A percentile compares a stretch with the other conserved stretches of the same genome.
Conservation (phyloP, 352 stramenopile genomes). For the Phytophthora cactorum region DNA sequence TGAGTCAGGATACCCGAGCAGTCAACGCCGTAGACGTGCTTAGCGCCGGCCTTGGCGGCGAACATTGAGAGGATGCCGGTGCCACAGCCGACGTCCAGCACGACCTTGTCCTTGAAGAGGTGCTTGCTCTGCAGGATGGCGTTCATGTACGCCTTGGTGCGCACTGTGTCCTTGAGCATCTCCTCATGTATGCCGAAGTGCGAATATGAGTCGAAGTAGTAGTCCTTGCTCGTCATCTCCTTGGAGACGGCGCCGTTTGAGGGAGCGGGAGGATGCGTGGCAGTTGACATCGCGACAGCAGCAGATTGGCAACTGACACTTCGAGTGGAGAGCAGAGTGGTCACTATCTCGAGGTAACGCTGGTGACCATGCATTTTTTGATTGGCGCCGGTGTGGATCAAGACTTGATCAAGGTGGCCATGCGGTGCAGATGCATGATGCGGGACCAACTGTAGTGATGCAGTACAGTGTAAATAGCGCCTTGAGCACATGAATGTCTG, state of each 20-base stretch:
- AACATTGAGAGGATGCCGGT: slow-evolving; percentile 98
- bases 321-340: slow-evolving; percentile 20
- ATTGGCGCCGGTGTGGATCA: slow-evolving; percentile 21
- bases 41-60: slow-evolving; percentile 92
- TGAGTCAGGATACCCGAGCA: slow-evolving; percentile 96
- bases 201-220: slow-evolving; percentile 99
- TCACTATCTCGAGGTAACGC: slow-evolving; percentile 15
- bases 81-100: slow-evolving; percentile 97
- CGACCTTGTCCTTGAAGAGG: slow-evolving; percentile 97
- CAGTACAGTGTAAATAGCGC: too few relatives aligned
- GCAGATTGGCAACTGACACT: slow-evolving; percentile 23
- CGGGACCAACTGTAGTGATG: too few relatives aligned
- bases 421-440: background rate
- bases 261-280: slow-evolving; percentile 33
- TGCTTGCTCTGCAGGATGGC: slow-evolving; percentile 97
- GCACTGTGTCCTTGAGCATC: slow-evolving; percentile 98
- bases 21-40: slow-evolving; percentile 95
- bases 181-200: slow-evolving; percentile 99
- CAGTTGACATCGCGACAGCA: slow-evolving; percentile 38
- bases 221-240: slow-evolving; percentile 94
- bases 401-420: background rate
- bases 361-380: slow-evolving; percentile 21
- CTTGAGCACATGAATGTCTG: too few relatives aligned
- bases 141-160: slow-evolving; percentile 97
- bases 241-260: slow-evolving; percentile 26